A percentile compares a stretch with the other conserved stretches of the same genome.
These are phyloP conservation scores for Aspergillus novofumigatus DNA, from an alignment of 2,329 filamentous ascomycete genomes.

Conservation along the genomic window DNA sequence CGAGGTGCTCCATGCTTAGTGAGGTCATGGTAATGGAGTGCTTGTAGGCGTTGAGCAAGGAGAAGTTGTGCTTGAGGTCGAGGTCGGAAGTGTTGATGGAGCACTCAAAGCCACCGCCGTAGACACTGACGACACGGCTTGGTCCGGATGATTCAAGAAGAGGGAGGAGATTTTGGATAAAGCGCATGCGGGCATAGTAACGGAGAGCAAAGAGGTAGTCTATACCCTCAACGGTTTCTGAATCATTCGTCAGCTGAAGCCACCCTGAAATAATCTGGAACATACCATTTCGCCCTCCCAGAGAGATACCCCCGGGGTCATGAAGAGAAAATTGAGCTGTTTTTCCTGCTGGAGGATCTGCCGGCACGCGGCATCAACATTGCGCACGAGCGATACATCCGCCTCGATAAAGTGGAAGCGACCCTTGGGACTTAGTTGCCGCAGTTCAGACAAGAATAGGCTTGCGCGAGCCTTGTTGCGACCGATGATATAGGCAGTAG, in stretches of 20 bases:
- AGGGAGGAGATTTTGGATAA: conserved; percentile 28
- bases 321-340: conserved; percentile 24
- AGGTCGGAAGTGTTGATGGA: conserved; percentile 46
- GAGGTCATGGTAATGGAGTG: conserved; percentile 50
- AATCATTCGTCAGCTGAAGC: background rate
- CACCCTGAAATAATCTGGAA: too few relatives aligned
- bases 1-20: conserved; percentile 48
- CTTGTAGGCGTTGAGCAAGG: conserved; percentile 16
- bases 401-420: conserved; percentile 46
- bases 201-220: conserved; percentile 20
- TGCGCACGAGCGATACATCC: conserved; percentile 49
- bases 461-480: conserved; percentile 35
- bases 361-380: conserved; percentile 48
- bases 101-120: conserved; percentile 51
- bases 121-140: conserved; percentile 52
- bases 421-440: conserved; percentile 41
- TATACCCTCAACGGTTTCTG: conserved; percentile 27
- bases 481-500: conserved; percentile 52
- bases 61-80: conserved; percentile 21
- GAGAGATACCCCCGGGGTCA: conserved; percentile 17
- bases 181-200: conserved; percentile 30
- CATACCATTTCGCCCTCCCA: conserved; percentile 8
- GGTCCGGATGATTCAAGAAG: conserved; percentile 24
- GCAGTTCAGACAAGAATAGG: conserved; percentile 41
- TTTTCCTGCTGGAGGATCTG: conserved; percentile 36